These are phyloP conservation scores for Akanthomyces dipterigenus DNA, from an alignment of 2,329 filamentous ascomycete species.

Conservation along the genomic window DNA sequence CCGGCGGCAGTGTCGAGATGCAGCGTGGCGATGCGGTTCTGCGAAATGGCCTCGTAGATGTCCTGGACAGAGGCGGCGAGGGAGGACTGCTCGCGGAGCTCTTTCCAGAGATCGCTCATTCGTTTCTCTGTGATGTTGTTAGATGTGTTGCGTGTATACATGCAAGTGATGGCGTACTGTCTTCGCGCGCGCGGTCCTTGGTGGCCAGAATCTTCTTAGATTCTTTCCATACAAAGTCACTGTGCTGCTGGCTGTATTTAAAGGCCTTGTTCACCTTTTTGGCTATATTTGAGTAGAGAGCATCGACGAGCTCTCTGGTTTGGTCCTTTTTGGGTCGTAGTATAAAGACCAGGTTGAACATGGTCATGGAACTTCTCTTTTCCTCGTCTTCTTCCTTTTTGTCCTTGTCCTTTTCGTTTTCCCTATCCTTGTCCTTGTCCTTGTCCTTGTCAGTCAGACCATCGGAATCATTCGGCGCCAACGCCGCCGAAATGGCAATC, in stretches of 20 bases:
- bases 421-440: slow-evolving; percentile 17
- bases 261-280: slow-evolving; percentile 90
- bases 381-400: slow-evolving; percentile 46
- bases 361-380: slow-evolving; percentile 71
- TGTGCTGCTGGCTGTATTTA: slow-evolving; percentile 85
- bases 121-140: slow-evolving; percentile 38
- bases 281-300: slow-evolving; percentile 77
- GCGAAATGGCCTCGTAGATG: slow-evolving; percentile 73
- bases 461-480: slow-evolving; percentile 21
- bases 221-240: slow-evolving; percentile 87
- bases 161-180: slow-evolving; percentile 36
- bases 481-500: slow-evolving; percentile 13
- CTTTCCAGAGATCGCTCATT: slow-evolving; percentile 61
- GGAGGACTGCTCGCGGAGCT: slow-evolving; percentile 65
- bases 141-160: not conserved
- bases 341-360: slow-evolving; percentile 97
- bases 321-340: slow-evolving; percentile 74
- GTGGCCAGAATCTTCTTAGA: slow-evolving; percentile 73
- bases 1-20: slow-evolving; percentile 61
- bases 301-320: slow-evolving; percentile 66
- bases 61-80: slow-evolving; percentile 77
- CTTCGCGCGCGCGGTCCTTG: slow-evolving; percentile 75
- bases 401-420: slow-evolving; percentile 22
- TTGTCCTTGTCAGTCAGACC: slow-evolving; percentile 18
- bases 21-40: slow-evolving; percentile 79